These are phyloP conservation scores for Ophiocordyceps camponoti-saundersi DNA, from an alignment of 2,329 filamentous ascomycete species.

Conservation along the genomic window DNA sequence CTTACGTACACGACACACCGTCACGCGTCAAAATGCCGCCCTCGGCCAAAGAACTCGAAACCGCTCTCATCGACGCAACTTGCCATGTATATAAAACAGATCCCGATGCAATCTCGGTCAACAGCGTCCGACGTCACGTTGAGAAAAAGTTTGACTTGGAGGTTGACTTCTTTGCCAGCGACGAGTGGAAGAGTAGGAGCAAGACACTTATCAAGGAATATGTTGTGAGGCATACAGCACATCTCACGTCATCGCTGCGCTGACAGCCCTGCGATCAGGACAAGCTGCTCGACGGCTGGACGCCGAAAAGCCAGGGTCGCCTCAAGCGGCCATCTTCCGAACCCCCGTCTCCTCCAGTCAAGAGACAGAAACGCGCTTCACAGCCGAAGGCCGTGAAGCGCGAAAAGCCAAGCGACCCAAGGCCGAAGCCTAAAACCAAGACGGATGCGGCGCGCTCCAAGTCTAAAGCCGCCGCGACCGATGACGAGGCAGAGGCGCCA, in stretches of 20 bases:
- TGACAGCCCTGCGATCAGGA: constrained; percentile 9
- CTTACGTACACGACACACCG: neutral
- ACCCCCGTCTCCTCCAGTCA: constrained; percentile 16
- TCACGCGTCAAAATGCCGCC: constrained; percentile 18
- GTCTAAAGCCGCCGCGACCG: constrained; percentile 2
- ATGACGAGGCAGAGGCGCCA: constrained; percentile 1
- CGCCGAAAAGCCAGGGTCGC: constrained; percentile 11
- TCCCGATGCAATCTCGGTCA: constrained; percentile 34
- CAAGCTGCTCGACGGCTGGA: constrained; percentile 19
- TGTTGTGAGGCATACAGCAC: constrained; percentile 25
- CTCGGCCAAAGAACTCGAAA: constrained; percentile 23
- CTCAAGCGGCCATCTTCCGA: constrained; percentile 18
- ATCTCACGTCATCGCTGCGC: neutral
- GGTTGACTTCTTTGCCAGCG: constrained; percentile 29
- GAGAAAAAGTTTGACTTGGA: constrained; percentile 31
- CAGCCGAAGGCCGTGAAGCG: constrained; percentile 16
- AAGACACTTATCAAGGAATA: constrained; percentile 37
- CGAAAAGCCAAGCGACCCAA: constrained; percentile 5
- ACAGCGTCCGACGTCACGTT: constrained; percentile 34
- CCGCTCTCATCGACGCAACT: constrained; percentile 28
- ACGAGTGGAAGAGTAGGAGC: constrained; percentile 39
- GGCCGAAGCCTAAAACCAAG: constrained; percentile 3
- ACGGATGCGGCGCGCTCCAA: constrained; percentile 4
- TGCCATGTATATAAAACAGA: constrained; percentile 25
- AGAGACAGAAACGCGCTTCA: constrained; percentile 20